These are phyloP conservation scores for Mycena chlorophos DNA, from an alignment of 768 basidiomycete genomes.

Conservation along the genomic window DNA sequence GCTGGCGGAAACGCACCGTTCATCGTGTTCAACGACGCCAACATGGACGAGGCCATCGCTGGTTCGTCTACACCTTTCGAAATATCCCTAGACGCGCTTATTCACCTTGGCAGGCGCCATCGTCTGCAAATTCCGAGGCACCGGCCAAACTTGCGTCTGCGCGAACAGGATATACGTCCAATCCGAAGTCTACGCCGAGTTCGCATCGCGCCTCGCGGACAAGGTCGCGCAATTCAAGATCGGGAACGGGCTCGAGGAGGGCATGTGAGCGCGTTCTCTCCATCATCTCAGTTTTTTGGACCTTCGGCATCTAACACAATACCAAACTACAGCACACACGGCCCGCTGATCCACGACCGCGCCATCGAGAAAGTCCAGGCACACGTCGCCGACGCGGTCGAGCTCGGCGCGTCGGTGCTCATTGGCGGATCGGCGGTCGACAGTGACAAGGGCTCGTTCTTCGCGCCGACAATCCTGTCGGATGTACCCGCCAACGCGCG, in stretches of 20 bases:
- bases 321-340: constrained; percentile 70
- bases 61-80: constrained; percentile 48
- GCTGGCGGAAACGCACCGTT: constrained; percentile 95
- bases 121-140: constrained; percentile 74
- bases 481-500: constrained; percentile 74
- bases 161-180: constrained; percentile 95
- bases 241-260: constrained; percentile 81
- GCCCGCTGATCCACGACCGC: constrained; percentile 86
- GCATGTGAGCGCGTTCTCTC: constrained; percentile 51
- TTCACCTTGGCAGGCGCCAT: constrained; percentile 53
- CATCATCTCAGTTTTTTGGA: background rate
- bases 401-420: constrained; percentile 83
- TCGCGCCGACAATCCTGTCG: constrained; percentile 82
- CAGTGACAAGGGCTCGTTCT: constrained; percentile 69
- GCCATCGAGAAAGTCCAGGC: constrained; percentile 82
- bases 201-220: constrained; percentile 83
- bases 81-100: background rate
- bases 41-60: constrained; percentile 88
- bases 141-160: constrained; percentile 85
- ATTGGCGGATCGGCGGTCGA: constrained; percentile 79
- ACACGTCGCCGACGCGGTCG: constrained; percentile 87
- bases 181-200: constrained; percentile 87
- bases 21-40: constrained; percentile 95
- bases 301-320: background rate
- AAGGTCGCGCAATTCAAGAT: constrained; percentile 82